Evolutionary conservation across 768 basidiomycete species (phyloP).

Genomic region (Postia placenta): DNA sequence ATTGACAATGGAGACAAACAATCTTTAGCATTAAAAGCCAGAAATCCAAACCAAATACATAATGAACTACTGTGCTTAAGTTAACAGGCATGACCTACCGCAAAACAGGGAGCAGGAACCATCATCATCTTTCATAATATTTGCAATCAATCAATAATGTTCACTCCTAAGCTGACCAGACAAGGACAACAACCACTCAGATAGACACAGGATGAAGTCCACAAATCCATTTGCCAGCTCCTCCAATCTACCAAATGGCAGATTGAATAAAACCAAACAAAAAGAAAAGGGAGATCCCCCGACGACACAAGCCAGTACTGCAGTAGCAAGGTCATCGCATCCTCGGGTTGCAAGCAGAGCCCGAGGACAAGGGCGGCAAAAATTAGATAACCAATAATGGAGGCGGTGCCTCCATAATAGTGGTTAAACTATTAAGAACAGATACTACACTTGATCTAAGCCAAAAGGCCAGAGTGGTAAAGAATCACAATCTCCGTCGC

Average conservation of each 20-base stretch:
- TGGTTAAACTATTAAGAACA: slow-evolving; percentile 56
- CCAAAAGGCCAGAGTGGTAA: slow-evolving; percentile 58
- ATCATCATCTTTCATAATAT: too few species aligned
- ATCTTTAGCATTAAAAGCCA: too few species aligned
- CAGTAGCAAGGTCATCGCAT: slow-evolving; percentile 27
- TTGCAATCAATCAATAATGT: too few species aligned
- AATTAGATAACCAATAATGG: slow-evolving; percentile 30
- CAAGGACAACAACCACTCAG: too few species aligned
- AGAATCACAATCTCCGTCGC: slow-evolving; percentile 8
- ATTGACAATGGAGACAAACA: too few species aligned
- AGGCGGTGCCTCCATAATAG: slow-evolving; percentile 32
- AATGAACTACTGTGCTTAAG: too few species aligned
- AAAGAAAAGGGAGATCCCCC: slow-evolving; percentile 19
- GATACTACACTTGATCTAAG: slow-evolving; percentile 79
- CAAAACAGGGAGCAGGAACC: too few species aligned
- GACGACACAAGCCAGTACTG: slow-evolving; percentile 27
- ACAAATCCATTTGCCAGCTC: slow-evolving; percentile 4
- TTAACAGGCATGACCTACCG: too few species aligned
- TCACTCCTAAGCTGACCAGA: too few species aligned
- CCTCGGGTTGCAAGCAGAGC: slow-evolving; percentile 26
- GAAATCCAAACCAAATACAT: too few species aligned
- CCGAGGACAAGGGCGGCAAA: slow-evolving; percentile 25
- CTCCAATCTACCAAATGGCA: background rate
- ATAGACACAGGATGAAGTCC: background rate
- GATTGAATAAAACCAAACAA: background rate